Percentiles rank a stretch among this genome's conserved stretches.
Conservation (phyloP, 2,329 filamentous ascomycete genomes). For the Pseudogymnoascus sp. region DNA sequence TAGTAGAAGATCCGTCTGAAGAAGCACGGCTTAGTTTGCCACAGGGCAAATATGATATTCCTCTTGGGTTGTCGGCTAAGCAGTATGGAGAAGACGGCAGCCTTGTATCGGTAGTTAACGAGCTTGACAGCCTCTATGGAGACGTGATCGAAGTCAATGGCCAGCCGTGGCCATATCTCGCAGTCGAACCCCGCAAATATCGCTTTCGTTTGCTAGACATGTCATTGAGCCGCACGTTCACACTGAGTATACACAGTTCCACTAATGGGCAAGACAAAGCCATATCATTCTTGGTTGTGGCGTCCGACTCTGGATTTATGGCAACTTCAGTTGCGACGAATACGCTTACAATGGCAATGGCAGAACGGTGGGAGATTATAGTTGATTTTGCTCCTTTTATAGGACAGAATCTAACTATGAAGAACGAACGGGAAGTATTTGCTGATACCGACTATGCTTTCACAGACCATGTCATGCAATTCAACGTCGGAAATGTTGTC, state of each 20-base stretch:
- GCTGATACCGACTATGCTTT: slow-evolving; percentile 42
- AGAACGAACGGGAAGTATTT: slow-evolving; percentile 35
- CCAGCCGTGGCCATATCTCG: slow-evolving; percentile 49
- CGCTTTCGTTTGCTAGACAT: slow-evolving; percentile 44
- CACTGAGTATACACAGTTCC: no score
- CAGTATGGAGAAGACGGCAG: slow-evolving; percentile 44
- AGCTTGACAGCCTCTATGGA: slow-evolving; percentile 43
- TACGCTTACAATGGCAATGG: no score
- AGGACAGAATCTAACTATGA: slow-evolving; percentile 37
- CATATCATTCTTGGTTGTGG: no score
- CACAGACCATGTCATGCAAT: slow-evolving; percentile 45
- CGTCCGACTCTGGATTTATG: no score
- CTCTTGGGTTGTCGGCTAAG: slow-evolving; percentile 35
- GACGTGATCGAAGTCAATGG: slow-evolving; percentile 52
- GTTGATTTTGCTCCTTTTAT: no score
- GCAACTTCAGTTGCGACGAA: no score
- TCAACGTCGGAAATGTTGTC: slow-evolving; percentile 35
- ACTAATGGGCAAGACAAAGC: no score
- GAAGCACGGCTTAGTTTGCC: slow-evolving; percentile 37
- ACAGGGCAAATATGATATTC: slow-evolving; percentile 43
- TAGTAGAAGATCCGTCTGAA: no score
- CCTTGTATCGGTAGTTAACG: slow-evolving; percentile 37
- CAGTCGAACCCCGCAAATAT: slow-evolving; percentile 54
- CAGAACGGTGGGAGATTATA: no score
- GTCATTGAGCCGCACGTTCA: slow-evolving; percentile 30